Conservation (phyloP, 768 basidiomycete genomes). For the Gloeopeniophorella convolvens region DNA sequence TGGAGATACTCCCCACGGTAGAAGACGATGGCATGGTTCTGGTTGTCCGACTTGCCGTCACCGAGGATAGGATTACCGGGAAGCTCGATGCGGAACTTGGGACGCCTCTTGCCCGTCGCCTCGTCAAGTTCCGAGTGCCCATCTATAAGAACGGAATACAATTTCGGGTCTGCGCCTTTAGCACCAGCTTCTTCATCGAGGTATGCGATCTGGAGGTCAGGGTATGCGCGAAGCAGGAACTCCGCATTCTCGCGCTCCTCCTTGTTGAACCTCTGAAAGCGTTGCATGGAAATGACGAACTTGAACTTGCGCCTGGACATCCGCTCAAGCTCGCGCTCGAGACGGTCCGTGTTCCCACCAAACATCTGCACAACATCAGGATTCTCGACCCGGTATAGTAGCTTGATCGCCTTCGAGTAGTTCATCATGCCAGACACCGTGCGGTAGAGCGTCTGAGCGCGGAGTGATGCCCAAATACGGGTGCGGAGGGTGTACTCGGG, state of each 20-base stretch:
- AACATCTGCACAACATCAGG: constrained; percentile 95
- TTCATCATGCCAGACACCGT: constrained; percentile 99
- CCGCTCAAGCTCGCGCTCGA: constrained; percentile 92
- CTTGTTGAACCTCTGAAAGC: constrained; percentile 98
- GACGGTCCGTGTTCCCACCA: constrained; percentile 91
- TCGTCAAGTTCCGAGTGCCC: constrained; percentile 95
- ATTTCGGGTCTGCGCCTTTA: constrained; percentile 78
- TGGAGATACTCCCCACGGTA: constrained; percentile 99
- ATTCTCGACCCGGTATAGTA: constrained; percentile 97
- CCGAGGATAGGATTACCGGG: constrained; percentile 99
- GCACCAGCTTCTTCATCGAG: constrained; percentile 92
- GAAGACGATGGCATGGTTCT: constrained; percentile 99
- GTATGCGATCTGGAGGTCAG: constrained; percentile 96
- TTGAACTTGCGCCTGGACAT: constrained; percentile 99
- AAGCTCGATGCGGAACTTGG: constrained; percentile 96
- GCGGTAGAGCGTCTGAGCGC: constrained; percentile 96
- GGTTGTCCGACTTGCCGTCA: constrained; percentile 99
- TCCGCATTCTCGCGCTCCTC: constrained; percentile 98
- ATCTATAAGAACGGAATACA: constrained; percentile 93
- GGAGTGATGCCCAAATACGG: constrained; percentile 97
- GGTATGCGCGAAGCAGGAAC: constrained; percentile 95
- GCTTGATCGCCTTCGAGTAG: constrained; percentile 99
- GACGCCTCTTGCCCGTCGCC: constrained; percentile 79
- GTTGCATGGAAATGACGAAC: constrained; percentile 97
- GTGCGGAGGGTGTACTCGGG: constrained; percentile 98